phyloP scores from a whole-genome alignment of 257 asterid genomes.

The Nyctanthes arbortristis region DNA sequence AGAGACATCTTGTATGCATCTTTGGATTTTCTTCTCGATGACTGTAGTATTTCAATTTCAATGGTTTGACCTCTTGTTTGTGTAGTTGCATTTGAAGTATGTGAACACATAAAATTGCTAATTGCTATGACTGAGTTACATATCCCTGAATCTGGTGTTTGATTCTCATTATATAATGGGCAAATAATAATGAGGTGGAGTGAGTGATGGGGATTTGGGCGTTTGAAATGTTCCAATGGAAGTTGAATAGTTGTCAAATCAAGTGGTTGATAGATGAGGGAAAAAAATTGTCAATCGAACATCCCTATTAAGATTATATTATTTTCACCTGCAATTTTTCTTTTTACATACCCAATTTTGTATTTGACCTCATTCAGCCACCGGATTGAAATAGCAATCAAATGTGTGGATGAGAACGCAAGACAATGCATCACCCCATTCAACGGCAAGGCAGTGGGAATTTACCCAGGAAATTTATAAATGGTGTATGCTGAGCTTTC shows the following conservation, averaged over 20 bases:
- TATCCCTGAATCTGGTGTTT: not conserved
- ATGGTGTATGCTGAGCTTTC: not conserved
- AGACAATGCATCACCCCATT: constrained; percentile 6
- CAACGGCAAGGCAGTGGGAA: constrained; percentile 16
- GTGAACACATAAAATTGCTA: not conserved
- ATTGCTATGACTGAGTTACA: not conserved
- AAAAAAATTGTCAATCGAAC: no score
- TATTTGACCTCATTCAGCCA: not conserved
- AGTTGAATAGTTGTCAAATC: no score
- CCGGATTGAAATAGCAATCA: not conserved
- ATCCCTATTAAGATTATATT: not conserved
- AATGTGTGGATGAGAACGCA: not conserved
- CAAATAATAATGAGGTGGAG: no score
- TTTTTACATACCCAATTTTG: constrained; percentile 1
- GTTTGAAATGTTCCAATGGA: no score
- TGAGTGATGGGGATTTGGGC: no score
- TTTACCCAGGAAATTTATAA: not conserved
- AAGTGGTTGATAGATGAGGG: no score
- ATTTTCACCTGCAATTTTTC: constrained; percentile 5
- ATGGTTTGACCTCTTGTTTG: not conserved
- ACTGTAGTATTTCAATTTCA: constrained; percentile 4
- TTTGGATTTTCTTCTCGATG: not conserved
- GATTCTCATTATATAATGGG: no score
- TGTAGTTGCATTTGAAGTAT: not conserved
- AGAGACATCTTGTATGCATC: not conserved